Evolutionary conservation across 805 yeast genomes (phyloP).

Genomic region (Nakazawaea ernobii): DNA sequence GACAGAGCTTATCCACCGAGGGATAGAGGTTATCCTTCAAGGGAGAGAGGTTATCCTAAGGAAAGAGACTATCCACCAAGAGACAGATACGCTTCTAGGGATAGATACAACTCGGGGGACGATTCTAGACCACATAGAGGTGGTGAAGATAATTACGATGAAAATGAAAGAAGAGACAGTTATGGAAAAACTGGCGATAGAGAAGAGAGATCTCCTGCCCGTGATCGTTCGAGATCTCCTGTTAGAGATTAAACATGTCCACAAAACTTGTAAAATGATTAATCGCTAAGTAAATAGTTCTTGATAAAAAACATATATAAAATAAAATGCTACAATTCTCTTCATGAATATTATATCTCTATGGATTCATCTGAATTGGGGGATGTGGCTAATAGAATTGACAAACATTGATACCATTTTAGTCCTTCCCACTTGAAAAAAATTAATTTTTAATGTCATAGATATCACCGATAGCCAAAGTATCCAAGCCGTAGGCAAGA

Average conservation of each 20-base stretch:
- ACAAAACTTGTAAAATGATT: not conserved
- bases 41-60: not conserved
- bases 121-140: conserved; percentile 4
- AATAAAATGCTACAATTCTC: not conserved
- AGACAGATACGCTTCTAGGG: conserved; percentile 5
- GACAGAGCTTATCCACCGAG: conserved; percentile 3
- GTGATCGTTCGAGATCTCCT: conserved; percentile 24
- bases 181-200: conserved; percentile 13
- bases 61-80: conserved; percentile 5
- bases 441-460: too few species aligned
- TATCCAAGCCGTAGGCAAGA: too few species aligned
- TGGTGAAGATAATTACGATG: conserved; percentile 4
- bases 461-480: too few species aligned
- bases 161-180: conserved; percentile 15
- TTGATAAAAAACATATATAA: not conserved
- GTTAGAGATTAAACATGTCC: conserved; percentile 16
- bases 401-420: too few species aligned
- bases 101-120: not conserved
- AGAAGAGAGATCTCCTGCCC: conserved; percentile 9
- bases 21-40: conserved; percentile 5
- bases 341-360: too few species aligned
- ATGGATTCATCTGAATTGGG: too few species aligned
- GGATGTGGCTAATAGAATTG: too few species aligned
- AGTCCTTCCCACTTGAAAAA: too few species aligned
- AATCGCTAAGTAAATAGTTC: not conserved